phyloP scores from a whole-genome alignment of 2,329 filamentous ascomycete species.

The Lachnellula suecica region DNA sequence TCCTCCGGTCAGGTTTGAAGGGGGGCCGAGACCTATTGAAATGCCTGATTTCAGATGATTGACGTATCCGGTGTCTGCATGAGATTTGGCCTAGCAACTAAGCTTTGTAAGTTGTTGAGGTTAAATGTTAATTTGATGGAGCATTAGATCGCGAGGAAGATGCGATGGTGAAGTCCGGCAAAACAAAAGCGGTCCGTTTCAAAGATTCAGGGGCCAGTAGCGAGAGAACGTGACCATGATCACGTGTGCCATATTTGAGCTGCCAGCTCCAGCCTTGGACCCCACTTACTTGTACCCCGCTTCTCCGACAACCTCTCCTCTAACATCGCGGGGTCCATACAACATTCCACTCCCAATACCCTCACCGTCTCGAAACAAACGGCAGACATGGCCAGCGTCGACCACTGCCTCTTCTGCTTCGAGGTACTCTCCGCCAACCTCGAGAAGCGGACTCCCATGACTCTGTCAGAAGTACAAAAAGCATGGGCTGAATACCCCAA shows the following conservation, averaged over 20 bases:
- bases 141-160: background rate
- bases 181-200: background rate
- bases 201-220: background rate
- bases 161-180: background rate
- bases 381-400: slow-evolving; percentile 71
- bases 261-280: no score
- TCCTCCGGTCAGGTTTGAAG: no score
- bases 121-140: background rate
- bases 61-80: slow-evolving; percentile 5
- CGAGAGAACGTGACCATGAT: background rate
- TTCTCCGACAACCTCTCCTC: background rate
- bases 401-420: slow-evolving; percentile 93
- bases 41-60: slow-evolving; percentile 11
- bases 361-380: background rate
- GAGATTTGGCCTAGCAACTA: slow-evolving; percentile 1
- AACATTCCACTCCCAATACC: background rate
- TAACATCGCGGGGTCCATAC: background rate
- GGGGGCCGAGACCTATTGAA: slow-evolving; percentile 9
- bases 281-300: background rate
- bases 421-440: slow-evolving; percentile 79
- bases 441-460: slow-evolving; percentile 64
- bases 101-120: background rate
- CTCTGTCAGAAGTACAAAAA: slow-evolving; percentile 67
- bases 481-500: slow-evolving; percentile 50
- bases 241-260: background rate